Evolutionary conservation across 768 basidiomycete species (phyloP), one percentile per base, ranked within the genome.

Genomic region (Phanerochaete sordida): DNA sequence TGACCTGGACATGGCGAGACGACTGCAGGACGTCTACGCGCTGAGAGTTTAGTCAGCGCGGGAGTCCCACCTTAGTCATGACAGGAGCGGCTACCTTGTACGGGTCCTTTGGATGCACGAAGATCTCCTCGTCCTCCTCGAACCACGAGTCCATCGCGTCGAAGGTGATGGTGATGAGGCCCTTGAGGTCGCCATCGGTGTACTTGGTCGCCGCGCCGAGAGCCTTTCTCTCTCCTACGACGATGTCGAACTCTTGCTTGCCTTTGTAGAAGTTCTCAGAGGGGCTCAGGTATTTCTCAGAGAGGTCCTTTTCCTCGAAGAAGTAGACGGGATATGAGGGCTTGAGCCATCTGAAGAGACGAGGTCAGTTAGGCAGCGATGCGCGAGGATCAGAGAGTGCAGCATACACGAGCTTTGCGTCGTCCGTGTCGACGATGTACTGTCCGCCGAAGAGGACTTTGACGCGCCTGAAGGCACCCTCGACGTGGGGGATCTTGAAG

Each of bases 111-210:
- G 84, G 82, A 60, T 88, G 86, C 1, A 77, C 73, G 58, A 76
- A 83, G 31, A 87, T 78, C 57, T 81, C 69, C 50, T 88, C 85
- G 51, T 87, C 86, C 66, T 88, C 86, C 72, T 88, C 86, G 54
- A 87, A 85, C 86, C 87, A 88, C 2, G 79, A 78, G 62, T 86
- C 85, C 65, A 80, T 78, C 19, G 77, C 77, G 15, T 71, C 69
- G 55, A 84, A 86, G 13, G 68, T 67, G 59, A 88, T 67, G 49
- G 77, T 81, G 37, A 82, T 72, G 28, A 86, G 73, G 6, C 81
- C 81, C 24, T 72, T 72, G 13, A 85, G 67, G 52, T 75, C 67
- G 45, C 76, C 72, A 62, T 73, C 65, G 16, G 66, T 72, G 48
- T 71, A 74, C 59, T 73, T 66, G 28, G 69, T 75, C n/a, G 76